These are phyloP conservation scores for Lentinula sp. DNA, from an alignment of 768 basidiomycete genomes.

Conservation along the genomic window DNA sequence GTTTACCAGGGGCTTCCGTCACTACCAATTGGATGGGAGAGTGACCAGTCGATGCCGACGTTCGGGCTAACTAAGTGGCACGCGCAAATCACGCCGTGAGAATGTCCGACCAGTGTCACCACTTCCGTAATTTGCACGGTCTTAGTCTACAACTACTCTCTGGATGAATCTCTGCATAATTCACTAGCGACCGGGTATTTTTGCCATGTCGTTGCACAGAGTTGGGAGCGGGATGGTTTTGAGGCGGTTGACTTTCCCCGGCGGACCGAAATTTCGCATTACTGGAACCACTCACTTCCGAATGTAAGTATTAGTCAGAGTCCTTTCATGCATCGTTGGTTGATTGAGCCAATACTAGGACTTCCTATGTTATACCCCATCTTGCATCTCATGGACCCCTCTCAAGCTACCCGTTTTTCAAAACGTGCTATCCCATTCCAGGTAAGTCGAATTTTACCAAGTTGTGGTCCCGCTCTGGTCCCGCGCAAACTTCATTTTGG, in stretches of 20 bases:
- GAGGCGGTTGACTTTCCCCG: not conserved
- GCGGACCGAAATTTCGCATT: not conserved
- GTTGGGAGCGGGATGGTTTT: not conserved
- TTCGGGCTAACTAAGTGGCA: too few relatives aligned
- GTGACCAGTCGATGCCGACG: too few relatives aligned
- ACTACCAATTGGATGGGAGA: conserved; percentile 10
- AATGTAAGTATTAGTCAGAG: not conserved
- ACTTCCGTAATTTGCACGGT: too few relatives aligned
- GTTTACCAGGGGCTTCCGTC: too few relatives aligned
- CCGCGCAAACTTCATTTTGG: not conserved
- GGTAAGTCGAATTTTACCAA: not conserved
- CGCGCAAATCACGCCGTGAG: too few relatives aligned
- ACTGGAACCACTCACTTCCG: not conserved
- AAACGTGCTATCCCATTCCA: not conserved
- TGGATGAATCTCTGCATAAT: not conserved
- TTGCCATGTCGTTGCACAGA: not conserved
- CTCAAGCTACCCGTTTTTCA: not conserved
- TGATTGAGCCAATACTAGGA: not conserved
- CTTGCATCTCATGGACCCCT: not conserved
- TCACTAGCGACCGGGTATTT: not conserved
- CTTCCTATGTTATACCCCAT: not conserved
- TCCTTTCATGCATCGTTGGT: too few relatives aligned
- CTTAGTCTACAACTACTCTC: too few relatives aligned
- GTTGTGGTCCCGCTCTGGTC: not conserved
- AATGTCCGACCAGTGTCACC: too few relatives aligned